Evolutionary conservation across 1,139 yeast genomes (phyloP), one percentile per base, ranked within the genome.

Genomic region (Geotrichum phurueaensis): DNA sequence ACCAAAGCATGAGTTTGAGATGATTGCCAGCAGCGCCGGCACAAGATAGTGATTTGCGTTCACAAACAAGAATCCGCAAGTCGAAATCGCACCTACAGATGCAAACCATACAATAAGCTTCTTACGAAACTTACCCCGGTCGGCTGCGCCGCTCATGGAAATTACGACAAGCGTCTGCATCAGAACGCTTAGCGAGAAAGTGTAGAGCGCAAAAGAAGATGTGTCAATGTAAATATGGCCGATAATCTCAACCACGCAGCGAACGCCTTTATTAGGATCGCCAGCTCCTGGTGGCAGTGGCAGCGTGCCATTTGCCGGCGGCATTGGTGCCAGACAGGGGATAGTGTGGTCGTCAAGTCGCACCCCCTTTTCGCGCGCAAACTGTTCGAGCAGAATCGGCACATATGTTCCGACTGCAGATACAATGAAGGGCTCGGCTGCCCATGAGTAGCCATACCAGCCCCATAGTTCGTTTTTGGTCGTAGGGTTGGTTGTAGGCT

Each of bases 341-440:
- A 75, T 70, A 1, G 76, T 63, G 63, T 80, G 83, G 69, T 86
- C 87, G 54, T 76, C 75, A 13, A 80, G 73, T 63, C 78, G 48
- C 33, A 62, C 62, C 3, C 60, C 62, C 27, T 48, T 54, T 29
- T 80, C 81, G 33, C 89, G 76, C 0, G 90, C 91, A 65, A 84
- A 78, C 65, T 84, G 85, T 63, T 86, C 89, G 39, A 86, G 73
- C 9, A 86, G 70, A 25, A 86, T 72, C 0, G 91, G 91, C 9
- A 86, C 84, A 69, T 84, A 86, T 0, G 90, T 85, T 1, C 90
- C 85, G 7, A 86, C 85, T 1, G 86, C 89, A 48, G 87, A 82
- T 4, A 86, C 91, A 10, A 85, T 80, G 68, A 85, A 86, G 0
- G 92, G 91, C 68, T 86, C 91, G 45, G 87, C 82, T 0, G 90